phyloP scores from a whole-genome alignment of 176 grass and related monocot species.

The Zizania latifolia region DNA sequence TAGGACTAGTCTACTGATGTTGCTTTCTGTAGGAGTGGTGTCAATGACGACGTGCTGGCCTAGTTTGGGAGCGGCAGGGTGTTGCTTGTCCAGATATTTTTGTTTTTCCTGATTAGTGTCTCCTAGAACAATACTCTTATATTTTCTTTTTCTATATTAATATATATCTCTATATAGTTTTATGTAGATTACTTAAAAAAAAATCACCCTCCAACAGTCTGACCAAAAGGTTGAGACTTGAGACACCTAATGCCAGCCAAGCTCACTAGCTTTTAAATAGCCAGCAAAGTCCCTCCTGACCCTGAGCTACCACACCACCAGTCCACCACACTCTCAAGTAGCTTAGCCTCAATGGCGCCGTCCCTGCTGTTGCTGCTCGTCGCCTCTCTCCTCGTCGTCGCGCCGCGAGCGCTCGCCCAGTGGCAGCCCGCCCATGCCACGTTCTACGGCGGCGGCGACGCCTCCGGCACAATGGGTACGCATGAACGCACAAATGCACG shows the following conservation, averaged over 20 bases:
- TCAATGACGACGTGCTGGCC: too few species aligned
- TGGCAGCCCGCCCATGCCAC: constrained; percentile 58
- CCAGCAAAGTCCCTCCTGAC: not conserved
- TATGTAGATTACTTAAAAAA: too few species aligned
- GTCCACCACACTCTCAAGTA: not conserved
- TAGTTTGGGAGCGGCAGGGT: too few species aligned
- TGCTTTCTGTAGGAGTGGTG: too few species aligned
- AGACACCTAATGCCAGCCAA: not conserved
- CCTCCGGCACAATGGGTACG: constrained; percentile 65
- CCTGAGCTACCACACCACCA: not conserved
- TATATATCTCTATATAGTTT: too few species aligned
- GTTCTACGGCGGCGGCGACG: constrained; percentile 65
- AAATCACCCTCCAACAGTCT: too few species aligned
- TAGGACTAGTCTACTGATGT: too few species aligned
- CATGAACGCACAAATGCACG: not conserved
- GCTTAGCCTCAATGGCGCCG: constrained; percentile 23
- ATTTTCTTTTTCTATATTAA: too few species aligned
- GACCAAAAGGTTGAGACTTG: too few species aligned
- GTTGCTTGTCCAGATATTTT: too few species aligned
- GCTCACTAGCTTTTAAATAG: not conserved
- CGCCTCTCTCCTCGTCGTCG: constrained; percentile 13
- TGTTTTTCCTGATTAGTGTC: too few species aligned
- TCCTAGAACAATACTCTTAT: too few species aligned
- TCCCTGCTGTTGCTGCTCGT: constrained; percentile 7
- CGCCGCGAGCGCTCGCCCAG: not conserved